Evolutionary conservation across 2,329 filamentous ascomycete genomes (phyloP).

Genomic region (Sporothrix sp.): DNA sequence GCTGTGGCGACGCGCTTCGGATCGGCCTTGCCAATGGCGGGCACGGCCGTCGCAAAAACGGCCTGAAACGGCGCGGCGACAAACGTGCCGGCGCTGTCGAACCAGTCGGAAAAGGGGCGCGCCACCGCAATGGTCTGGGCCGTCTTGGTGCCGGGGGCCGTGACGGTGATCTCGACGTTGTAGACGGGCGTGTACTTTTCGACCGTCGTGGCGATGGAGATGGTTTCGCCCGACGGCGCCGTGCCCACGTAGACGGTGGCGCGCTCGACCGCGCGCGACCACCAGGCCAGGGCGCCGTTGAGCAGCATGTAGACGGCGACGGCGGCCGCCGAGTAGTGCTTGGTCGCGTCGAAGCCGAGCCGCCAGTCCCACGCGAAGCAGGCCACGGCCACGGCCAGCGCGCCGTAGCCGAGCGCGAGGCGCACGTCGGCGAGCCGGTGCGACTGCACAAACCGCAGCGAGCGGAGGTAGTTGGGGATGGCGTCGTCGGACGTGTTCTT

Average conservation of each 20-base stretch:
- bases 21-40: slow-evolving; percentile 56
- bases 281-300: slow-evolving; percentile 69
- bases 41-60: slow-evolving; percentile 60
- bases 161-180: slow-evolving; percentile 56
- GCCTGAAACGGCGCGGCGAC: slow-evolving; percentile 68
- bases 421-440: slow-evolving; percentile 75
- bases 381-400: slow-evolving; percentile 68
- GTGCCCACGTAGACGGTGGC: slow-evolving; percentile 71
- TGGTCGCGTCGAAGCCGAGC: slow-evolving; percentile 78
- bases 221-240: slow-evolving; percentile 43
- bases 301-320: slow-evolving; percentile 71
- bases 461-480: slow-evolving; percentile 85
- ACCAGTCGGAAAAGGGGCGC: slow-evolving; percentile 65
- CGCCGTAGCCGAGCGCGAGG: slow-evolving; percentile 70
- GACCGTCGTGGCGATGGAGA: slow-evolving; percentile 61
- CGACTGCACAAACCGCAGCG: slow-evolving; percentile 72
- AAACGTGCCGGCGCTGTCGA: slow-evolving; percentile 63
- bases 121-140: slow-evolving; percentile 43
- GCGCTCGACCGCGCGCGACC: slow-evolving; percentile 77
- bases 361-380: slow-evolving; percentile 91
- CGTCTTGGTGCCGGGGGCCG: slow-evolving; percentile 26
- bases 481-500: slow-evolving; percentile 97
- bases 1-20: slow-evolving; percentile 42
- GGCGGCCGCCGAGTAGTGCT: slow-evolving; percentile 68
- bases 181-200: slow-evolving; percentile 79